Evolutionary conservation across 352 stramenopile genomes (phyloP), one percentile per base, ranked within the genome.

Genomic region (Pseudoperonospora humuli): DNA sequence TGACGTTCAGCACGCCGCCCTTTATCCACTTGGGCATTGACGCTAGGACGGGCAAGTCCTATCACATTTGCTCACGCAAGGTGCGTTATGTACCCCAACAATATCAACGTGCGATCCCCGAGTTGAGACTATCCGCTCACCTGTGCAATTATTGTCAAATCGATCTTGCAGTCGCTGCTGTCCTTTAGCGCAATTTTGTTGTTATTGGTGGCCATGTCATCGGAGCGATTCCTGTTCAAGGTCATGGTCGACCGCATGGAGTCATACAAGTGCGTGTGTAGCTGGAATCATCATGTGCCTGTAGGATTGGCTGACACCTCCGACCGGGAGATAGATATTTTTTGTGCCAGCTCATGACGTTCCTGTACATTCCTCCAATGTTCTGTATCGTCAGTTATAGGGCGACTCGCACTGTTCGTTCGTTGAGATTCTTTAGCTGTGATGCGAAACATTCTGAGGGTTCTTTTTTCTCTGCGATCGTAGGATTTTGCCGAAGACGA

Each of bases 171-270:
- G 82, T 88, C 79, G 28, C 36, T 94, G 34, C 41, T 92, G 31
- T 86, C 75, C 5, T 82, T 92, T 11, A 63, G 63, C 17, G 73
- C 78, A 18, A 79, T 94, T 19, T 36, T 82, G n/a, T 27, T 83
- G 44, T 54, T 94, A 18, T 51, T 90, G n/a, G 50, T 88, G 28
- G 59, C 71, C 31, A 91, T 91, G 75, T 70, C 73, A 19, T 79
- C 75, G 6, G 82, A 94, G 68, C 63, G 82, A 18, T 82, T 94
- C 49, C 67, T 88, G 42, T 94, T 94, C 50, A 94, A 94, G 51
- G 54, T 86, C 37, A 85, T 94, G 77, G 65, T 94, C 29, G 82
- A 94, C 37, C 79, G 79, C 34, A 94, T 94, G 82, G 73, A 89
- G 49, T 91, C 79, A 39, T 94, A 94, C 57, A 75, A 79, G 77